A percentile compares a stretch with the other conserved stretches of the same genome.
These are phyloP conservation scores for Epicoccum nigrum DNA, from an alignment of 2,329 filamentous ascomycete species.

Conservation along the genomic window DNA sequence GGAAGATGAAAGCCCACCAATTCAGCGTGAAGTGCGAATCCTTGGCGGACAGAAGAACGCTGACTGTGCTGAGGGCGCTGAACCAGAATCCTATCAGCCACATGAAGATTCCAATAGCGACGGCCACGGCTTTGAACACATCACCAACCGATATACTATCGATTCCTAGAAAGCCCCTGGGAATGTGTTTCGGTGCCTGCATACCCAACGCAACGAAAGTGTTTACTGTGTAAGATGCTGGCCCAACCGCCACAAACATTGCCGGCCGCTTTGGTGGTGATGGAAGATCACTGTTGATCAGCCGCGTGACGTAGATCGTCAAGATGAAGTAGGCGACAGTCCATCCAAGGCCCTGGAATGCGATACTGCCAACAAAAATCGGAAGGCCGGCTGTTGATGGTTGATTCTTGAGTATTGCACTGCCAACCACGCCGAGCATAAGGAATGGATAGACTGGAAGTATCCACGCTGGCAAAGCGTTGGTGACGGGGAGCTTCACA, in stretches of 20 bases:
- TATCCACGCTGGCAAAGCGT: constrained; percentile 51
- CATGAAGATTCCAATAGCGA: constrained; percentile 53
- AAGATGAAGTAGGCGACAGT: constrained; percentile 71
- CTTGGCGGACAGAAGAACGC: constrained; percentile 44
- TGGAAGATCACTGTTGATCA: constrained; percentile 66
- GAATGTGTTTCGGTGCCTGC: constrained; percentile 46
- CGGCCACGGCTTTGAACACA: constrained; percentile 50
- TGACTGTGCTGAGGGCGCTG: constrained; percentile 52
- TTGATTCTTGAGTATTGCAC: constrained; percentile 44
- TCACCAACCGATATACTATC: constrained; percentile 44
- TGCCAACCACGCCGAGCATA: constrained; percentile 47
- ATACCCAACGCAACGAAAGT: constrained; percentile 50
- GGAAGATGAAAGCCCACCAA: constrained; percentile 68
- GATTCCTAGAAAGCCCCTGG: constrained; percentile 41
- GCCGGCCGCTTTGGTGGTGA: constrained; percentile 49
- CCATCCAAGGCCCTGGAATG: constrained; percentile 72
- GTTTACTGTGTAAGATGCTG: constrained; percentile 35
- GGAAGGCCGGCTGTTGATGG: constrained; percentile 30
- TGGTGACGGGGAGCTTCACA: constrained; percentile 58
- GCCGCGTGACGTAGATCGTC: constrained; percentile 71
- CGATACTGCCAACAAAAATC: constrained; percentile 62
- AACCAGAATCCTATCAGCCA: constrained; percentile 59
- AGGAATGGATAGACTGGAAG: constrained; percentile 43
- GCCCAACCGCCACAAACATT: constrained; percentile 60
- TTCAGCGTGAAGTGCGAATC: constrained; percentile 47